Conservation (phyloP, 768 basidiomycete species). For the Multifurca ochricompacta region DNA sequence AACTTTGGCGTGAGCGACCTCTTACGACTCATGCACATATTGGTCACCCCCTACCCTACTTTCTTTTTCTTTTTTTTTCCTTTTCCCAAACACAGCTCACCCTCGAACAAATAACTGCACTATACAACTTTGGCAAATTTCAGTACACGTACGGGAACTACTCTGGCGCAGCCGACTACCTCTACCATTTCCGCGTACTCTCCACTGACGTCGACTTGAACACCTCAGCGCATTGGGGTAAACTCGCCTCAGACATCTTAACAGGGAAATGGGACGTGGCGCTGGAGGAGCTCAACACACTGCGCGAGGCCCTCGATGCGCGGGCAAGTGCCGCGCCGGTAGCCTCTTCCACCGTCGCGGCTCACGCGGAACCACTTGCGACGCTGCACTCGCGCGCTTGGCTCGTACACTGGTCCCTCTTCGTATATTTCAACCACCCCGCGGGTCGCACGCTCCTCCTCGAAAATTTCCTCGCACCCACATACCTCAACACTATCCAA, state of each 20-base stretch:
- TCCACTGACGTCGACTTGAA: constrained; percentile 91
- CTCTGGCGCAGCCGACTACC: constrained; percentile 91
- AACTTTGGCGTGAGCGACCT: constrained; percentile 65
- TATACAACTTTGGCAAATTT: constrained; percentile 98
- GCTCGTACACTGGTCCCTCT: constrained; percentile 96
- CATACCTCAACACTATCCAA: constrained; percentile 98
- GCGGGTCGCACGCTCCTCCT: constrained; percentile 87
- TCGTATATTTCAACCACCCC: constrained; percentile 96
- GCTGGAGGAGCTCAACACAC: constrained; percentile 87
- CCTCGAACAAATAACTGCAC: constrained; percentile 86
- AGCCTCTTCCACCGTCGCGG: constrained; percentile 23
- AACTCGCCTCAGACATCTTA: constrained; percentile 93
- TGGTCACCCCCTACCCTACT: neutral
- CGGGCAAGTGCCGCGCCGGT: constrained; percentile 41
- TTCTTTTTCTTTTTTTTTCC: neutral
- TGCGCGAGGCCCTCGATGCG: constrained; percentile 89
- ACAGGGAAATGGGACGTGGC: constrained; percentile 94
- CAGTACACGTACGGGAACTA: constrained; percentile 99
- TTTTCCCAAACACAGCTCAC: constrained; percentile 82
- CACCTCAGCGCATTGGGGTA: constrained; percentile 97
- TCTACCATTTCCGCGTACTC: constrained; percentile 97
- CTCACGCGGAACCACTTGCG: constrained; percentile 61
- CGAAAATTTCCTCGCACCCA: constrained; percentile 93
- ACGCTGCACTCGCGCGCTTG: constrained; percentile 94
- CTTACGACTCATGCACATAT: constrained; percentile 4